phyloP scores from a whole-genome alignment of 768 basidiomycete genomes.

The Panaeolus papilionaceus region DNA sequence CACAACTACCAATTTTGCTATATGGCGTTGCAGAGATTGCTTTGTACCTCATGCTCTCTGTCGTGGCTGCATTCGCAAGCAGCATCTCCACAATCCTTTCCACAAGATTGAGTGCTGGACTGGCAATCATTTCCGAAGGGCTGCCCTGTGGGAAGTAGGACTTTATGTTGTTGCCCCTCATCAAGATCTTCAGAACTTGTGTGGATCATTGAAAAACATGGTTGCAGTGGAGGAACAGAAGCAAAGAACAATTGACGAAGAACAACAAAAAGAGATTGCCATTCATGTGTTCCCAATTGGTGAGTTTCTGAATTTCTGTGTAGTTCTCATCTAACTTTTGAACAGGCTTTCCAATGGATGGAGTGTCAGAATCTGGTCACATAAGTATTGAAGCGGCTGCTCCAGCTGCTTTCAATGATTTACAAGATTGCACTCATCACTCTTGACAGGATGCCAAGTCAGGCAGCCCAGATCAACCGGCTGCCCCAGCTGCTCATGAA shows the following conservation, averaged over 20 bases:
- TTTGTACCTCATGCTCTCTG: not conserved
- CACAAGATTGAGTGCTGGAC: constrained; percentile 29
- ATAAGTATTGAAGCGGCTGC: no score
- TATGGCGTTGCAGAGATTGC: constrained; percentile 18
- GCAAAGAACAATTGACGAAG: not conserved
- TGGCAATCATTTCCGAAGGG: constrained; percentile 20
- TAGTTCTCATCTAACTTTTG: no score
- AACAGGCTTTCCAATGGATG: no score
- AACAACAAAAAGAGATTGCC: no score
- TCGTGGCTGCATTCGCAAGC: constrained; percentile 3
- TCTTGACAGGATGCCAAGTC: no score
- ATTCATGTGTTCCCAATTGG: no score
- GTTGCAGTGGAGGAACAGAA: not conserved
- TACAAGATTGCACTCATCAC: no score
- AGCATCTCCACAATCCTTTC: constrained; percentile 21
- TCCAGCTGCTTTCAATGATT: no score
- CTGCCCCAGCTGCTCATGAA: no score
- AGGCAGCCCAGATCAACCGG: no score
- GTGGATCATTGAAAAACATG: not conserved
- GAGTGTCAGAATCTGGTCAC: no score
- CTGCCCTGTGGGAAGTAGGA: constrained; percentile 24
- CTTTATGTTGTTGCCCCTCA: constrained; percentile 17
- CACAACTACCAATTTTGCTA: not conserved
- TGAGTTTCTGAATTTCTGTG: no score
- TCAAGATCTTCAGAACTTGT: not conserved